Percentiles rank a stretch among this genome's conserved stretches.
Evolutionary conservation across 768 basidiomycete species (phyloP).

Genomic region (Clitopilus passeckerianus): DNA sequence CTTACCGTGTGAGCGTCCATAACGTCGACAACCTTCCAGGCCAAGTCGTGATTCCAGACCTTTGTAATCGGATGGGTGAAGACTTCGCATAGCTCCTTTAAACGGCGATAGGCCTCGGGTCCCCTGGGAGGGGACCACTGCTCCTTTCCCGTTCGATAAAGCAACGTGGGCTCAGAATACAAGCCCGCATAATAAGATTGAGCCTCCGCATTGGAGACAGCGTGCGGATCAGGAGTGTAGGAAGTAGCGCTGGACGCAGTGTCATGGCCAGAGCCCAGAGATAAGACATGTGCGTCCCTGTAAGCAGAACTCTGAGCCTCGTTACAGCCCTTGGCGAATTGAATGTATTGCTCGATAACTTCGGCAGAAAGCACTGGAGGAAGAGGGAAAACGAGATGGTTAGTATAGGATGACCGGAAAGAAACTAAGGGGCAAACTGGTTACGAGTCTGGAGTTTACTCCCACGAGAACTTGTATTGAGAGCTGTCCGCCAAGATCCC

Average conservation of each 20-base stretch:
- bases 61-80: conserved; percentile 24
- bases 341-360: too few relatives aligned
- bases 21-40: conserved; percentile 19
- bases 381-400: too few relatives aligned
- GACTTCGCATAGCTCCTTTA: conserved; percentile 25
- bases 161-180: conserved; percentile 17
- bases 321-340: too few relatives aligned
- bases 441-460: too few relatives aligned
- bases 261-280: conserved; percentile 3
- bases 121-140: conserved; percentile 17
- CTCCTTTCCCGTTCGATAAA: conserved; percentile 23
- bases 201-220: conserved; percentile 17
- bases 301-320: too few relatives aligned
- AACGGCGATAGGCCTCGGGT: conserved; percentile 14
- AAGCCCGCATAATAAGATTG: conserved; percentile 23
- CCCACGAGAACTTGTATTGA: too few relatives aligned
- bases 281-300: background rate
- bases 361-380: too few relatives aligned
- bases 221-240: conserved; percentile 12
- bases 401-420: too few relatives aligned
- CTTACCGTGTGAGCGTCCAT: conserved; percentile 21
- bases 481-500: too few relatives aligned
- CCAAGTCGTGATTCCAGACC: conserved; percentile 24
- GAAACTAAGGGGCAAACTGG: too few relatives aligned
- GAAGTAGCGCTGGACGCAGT: conserved; percentile 11